phyloP scores from a whole-genome alignment of 352 stramenopile species.

The Blastocystis sp. region DNA sequence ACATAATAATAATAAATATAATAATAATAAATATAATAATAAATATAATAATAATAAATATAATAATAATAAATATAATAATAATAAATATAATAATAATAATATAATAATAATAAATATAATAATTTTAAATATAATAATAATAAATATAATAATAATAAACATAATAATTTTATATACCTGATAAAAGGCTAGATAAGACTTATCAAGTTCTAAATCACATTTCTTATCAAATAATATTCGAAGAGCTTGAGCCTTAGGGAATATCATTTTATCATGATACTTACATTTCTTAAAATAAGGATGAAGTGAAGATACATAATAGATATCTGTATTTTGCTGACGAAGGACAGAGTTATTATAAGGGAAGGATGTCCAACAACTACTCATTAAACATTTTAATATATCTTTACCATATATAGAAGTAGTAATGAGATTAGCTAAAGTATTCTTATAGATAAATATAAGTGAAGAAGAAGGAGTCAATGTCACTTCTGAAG shows the following conservation, averaged over 20 bases:
- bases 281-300: constrained; percentile 13
- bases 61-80: too few relatives aligned
- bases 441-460: constrained; percentile 26
- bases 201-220: constrained; percentile 12
- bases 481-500: constrained; percentile 5
- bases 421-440: constrained; percentile 16
- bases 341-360: constrained; percentile 7
- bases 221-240: constrained; percentile 30
- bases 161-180: too few relatives aligned
- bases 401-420: too few relatives aligned
- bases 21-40: too few relatives aligned
- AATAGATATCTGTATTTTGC: background rate
- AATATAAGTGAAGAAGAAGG: constrained; percentile 17
- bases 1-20: too few relatives aligned
- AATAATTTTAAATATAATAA: too few relatives aligned
- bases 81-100: too few relatives aligned
- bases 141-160: too few relatives aligned
- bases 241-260: constrained; percentile 27
- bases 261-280: constrained; percentile 18
- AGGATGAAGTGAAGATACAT: constrained; percentile 23
- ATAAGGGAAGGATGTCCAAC: constrained; percentile 16
- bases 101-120: too few relatives aligned
- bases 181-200: constrained; percentile 33
- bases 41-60: too few relatives aligned
- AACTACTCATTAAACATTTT: background rate